Base-by-base conservation (phyloP, 2,329 filamentous ascomycete species). In the Exophiala xenobiotica region DNA sequence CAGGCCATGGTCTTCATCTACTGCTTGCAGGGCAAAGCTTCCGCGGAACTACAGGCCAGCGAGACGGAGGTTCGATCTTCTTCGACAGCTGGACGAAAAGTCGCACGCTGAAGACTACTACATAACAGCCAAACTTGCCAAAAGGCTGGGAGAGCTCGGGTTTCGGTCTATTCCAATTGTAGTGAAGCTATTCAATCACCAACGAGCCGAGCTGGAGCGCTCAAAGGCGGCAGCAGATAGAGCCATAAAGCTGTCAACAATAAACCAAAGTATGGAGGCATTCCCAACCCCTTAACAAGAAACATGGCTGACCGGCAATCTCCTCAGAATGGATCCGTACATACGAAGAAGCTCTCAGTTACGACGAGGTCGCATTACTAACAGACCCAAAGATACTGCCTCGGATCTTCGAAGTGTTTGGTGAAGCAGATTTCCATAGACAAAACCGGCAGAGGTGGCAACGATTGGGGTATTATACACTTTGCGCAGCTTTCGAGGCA, bases 331-430 rank as follows among this genome's bases (percentile, higher is more conserved):
- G 52, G 43, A 45, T 41, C 16, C 20, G 23, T 12, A 20, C 47
- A 4, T 51, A 46, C 20, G 48, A 50, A 37, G 40, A 47, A 26
- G 37, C 29, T 4, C 24, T 57, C 23, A 40, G 20, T 26, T 19
- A 14, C 11, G 5, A 16, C 14, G 51, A 54, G 20, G 37, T 42
- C 11, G 24, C 29, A 7, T 16, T 54, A 2, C 20, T 58, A 41
- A 49, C 26, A 11, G 46, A 55, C 39, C 55, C 51, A 2, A 31
- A 26, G 6, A 20, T 53, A 19, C 12, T 58, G 11, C 40, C 44
- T 8, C 42, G 44, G 26, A 26, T 48, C n/a, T 53, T 58, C 33
- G 49, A 55, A 23, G 45, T 38, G 27, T 35, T 49, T 6, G 55
- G 45, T 20, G 35, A 39, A 41, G 44, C 46, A 43, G 46, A 50